Percentiles rank a stretch among this genome's conserved stretches.
Conservation (phyloP, 1,284 basidiomycete genomes). For the Omphalotus olearius region DNA sequence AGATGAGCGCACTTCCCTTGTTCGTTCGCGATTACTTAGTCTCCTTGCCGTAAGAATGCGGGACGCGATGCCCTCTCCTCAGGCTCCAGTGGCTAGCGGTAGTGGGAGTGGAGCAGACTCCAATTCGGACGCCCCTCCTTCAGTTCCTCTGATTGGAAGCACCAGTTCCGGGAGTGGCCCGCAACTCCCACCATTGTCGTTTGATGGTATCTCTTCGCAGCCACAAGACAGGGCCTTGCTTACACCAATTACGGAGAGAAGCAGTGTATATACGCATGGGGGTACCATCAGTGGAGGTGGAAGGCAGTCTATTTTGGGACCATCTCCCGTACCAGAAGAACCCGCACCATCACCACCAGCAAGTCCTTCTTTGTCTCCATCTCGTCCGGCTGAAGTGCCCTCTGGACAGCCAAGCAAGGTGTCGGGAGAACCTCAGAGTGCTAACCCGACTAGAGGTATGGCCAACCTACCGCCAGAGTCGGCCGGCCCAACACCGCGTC, state of each 20-base stretch:
- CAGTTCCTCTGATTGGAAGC: constrained; percentile 27
- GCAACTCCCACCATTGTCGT: constrained; percentile 46
- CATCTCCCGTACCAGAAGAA: constrained; percentile 9
- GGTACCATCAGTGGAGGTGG: constrained; percentile 21
- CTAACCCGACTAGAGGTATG: neutral
- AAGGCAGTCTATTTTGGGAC: constrained; percentile 1
- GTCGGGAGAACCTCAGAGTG: neutral
- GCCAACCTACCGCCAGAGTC: neutral
- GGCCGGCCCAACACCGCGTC: neutral
- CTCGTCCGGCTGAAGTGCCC: too few relatives aligned
- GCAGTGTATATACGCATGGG: constrained; percentile 19
- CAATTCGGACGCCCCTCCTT: constrained; percentile 22
- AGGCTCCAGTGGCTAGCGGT: neutral
- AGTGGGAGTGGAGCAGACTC: constrained; percentile 17
- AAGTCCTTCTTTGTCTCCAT: too few relatives aligned
- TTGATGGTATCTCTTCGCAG: constrained; percentile 26
- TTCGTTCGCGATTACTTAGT: constrained; percentile 59
- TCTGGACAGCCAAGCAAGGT: neutral
- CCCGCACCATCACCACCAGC: neutral
- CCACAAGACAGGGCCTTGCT: constrained; percentile 24
- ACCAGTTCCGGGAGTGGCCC: constrained; percentile 21
- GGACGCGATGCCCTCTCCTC: constrained; percentile 17
- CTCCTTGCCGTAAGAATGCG: constrained; percentile 69
- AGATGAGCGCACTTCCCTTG: constrained; percentile 69
- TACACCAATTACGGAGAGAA: constrained; percentile 46